phyloP scores from a whole-genome alignment of 1,139 yeast species.

The Yamadazyma buinensis region DNA sequence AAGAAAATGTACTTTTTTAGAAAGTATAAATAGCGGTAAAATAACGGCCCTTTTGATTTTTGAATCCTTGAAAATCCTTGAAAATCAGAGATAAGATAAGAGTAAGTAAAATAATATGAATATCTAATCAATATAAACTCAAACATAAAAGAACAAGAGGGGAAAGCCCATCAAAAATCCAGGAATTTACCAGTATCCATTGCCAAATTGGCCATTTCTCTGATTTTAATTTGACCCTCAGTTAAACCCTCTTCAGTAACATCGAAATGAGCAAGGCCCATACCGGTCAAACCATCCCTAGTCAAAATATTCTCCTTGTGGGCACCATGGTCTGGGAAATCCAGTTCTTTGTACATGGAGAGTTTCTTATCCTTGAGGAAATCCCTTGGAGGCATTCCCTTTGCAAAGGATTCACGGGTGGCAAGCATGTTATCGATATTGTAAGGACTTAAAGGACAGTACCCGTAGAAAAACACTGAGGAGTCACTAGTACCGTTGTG shows the following conservation, averaged over 20 bases:
- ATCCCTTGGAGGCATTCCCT: constrained; percentile 16
- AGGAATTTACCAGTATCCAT: constrained; percentile 4
- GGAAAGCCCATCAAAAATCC: background rate
- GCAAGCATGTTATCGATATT: constrained; percentile 15
- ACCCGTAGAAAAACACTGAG: constrained; percentile 27
- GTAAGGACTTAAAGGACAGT: constrained; percentile 16
- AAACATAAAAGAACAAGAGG: background rate
- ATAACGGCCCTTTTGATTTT: too few relatives aligned
- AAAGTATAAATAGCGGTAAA: too few relatives aligned
- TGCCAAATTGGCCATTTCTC: constrained; percentile 18
- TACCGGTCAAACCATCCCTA: constrained; percentile 19
- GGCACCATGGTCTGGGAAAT: constrained; percentile 12
- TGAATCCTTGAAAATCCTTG: too few relatives aligned
- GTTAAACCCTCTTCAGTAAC: constrained; percentile 15
- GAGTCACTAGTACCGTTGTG: constrained; percentile 38
- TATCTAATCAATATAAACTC: too few relatives aligned
- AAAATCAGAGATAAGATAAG: too few relatives aligned
- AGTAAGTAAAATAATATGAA: too few relatives aligned
- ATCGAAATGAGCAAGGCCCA: constrained; percentile 22
- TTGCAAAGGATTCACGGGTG: constrained; percentile 24
- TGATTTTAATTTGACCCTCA: constrained; percentile 18
- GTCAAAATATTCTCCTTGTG: constrained; percentile 13
- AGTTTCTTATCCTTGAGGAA: constrained; percentile 3
- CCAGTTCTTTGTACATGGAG: constrained; percentile 5
- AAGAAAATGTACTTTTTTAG: too few relatives aligned